phyloP scores from a whole-genome alignment of 441 rosid species.

The Raphanus hybrid region DNA sequence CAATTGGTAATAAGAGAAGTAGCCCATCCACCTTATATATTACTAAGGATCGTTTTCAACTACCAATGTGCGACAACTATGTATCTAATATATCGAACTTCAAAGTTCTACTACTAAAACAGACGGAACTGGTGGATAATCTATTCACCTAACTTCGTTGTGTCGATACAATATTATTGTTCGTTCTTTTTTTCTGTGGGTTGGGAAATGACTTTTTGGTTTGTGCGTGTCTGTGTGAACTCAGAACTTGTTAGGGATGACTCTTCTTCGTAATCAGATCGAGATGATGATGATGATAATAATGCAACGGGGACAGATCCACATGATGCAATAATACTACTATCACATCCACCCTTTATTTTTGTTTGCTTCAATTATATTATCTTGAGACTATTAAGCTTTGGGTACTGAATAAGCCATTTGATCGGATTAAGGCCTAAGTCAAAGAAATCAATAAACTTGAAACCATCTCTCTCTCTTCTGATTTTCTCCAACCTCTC shows the following conservation, averaged over 20 bases:
- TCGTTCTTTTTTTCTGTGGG: background rate
- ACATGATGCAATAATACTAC: background rate
- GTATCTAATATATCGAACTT: too few relatives aligned
- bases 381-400: background rate
- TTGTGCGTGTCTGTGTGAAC: background rate
- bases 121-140: background rate
- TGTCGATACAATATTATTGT: background rate
- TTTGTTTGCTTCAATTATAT: background rate
- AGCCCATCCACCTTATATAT: too few relatives aligned
- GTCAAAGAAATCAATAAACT: too few relatives aligned
- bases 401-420: background rate
- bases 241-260: conserved; percentile 7
- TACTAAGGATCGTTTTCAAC: too few relatives aligned
- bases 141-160: background rate
- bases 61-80: too few relatives aligned
- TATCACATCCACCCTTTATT: background rate
- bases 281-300: conserved; percentile 2
- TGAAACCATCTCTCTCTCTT: too few relatives aligned
- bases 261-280: background rate
- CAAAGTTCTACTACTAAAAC: background rate
- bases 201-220: background rate
- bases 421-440: background rate
- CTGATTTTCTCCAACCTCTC: too few relatives aligned
- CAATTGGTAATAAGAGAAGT: too few relatives aligned
- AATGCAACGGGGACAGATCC: background rate